Percentiles rank a stretch among this genome's conserved stretches.
Conservation (phyloP, 2,329 filamentous ascomycete genomes). For the Fusarium nanum region DNA sequence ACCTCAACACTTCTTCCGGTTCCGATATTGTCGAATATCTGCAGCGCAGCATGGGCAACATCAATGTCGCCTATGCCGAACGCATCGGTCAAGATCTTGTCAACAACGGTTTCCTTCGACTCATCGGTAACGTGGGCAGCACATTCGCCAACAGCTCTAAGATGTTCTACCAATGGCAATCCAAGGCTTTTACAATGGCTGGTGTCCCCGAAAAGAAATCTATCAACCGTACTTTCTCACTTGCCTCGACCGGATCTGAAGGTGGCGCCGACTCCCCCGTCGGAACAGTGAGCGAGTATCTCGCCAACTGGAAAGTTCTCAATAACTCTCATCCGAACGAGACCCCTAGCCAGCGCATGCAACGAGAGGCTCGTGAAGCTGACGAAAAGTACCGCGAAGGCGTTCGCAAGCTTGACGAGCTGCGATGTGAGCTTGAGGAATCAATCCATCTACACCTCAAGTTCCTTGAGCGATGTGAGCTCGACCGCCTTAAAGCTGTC, state of each 20-base stretch:
- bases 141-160: slow-evolving; percentile 97
- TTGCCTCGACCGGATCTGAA: slow-evolving; percentile 69
- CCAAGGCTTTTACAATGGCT: slow-evolving; percentile 88
- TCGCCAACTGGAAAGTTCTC: slow-evolving; percentile 92
- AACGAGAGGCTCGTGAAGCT: slow-evolving; percentile 87
- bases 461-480: slow-evolving; percentile 96
- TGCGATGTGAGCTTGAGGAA: slow-evolving; percentile 95
- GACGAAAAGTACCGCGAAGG: slow-evolving; percentile 93
- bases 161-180: slow-evolving; percentile 97
- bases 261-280: slow-evolving; percentile 77
- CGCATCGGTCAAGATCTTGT: slow-evolving; percentile 94
- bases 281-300: slow-evolving; percentile 86
- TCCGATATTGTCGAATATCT: slow-evolving; percentile 96
- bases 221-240: slow-evolving; percentile 79
- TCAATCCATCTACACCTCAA: slow-evolving; percentile 91
- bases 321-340: slow-evolving; percentile 89
- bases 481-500: slow-evolving; percentile 96
- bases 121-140: slow-evolving; percentile 94
- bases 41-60: slow-evolving; percentile 85
- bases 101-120: slow-evolving; percentile 83
- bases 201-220: slow-evolving; percentile 91
- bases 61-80: slow-evolving; percentile 90
- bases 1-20: slow-evolving; percentile 90
- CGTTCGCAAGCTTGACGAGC: slow-evolving; percentile 86
- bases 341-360: slow-evolving; percentile 85